Conservation (phyloP, 2,329 filamentous ascomycete species). For the Cytospora leucostoma region DNA sequence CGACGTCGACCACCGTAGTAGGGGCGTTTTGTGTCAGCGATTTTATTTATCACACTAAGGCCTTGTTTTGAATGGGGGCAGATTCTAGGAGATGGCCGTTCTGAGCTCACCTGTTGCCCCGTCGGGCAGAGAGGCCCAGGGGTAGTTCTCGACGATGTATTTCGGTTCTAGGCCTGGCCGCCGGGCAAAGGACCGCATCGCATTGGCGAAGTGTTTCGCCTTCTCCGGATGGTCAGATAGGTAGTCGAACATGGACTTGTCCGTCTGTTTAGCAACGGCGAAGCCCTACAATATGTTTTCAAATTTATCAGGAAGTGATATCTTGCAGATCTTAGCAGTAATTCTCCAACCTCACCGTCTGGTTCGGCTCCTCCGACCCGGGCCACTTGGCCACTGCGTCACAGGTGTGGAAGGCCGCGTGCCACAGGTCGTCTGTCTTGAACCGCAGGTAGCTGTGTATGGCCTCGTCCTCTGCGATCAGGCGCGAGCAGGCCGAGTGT, state of each 20-base stretch:
- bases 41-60: background rate
- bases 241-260: constrained; percentile 10
- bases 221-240: constrained; percentile 12
- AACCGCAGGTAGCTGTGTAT: constrained; percentile 3
- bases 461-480: constrained; percentile 27
- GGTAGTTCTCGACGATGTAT: constrained; percentile 6
- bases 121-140: constrained; percentile 1
- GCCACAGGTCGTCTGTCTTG: constrained; percentile 10
- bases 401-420: constrained; percentile 12
- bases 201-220: constrained; percentile 10
- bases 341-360: constrained; percentile 8
- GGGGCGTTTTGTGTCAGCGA: background rate
- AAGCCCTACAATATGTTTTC: constrained; percentile 4
- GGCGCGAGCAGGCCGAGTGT: constrained; percentile 30
- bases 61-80: background rate
- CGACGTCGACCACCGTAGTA: constrained; percentile 17
- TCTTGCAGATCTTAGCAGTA: background rate
- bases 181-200: constrained; percentile 11
- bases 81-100: background rate
- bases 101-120: background rate
- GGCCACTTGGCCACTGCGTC: constrained; percentile 14
- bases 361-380: constrained; percentile 14
- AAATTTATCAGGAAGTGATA: background rate
- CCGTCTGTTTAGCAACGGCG: constrained; percentile 4
- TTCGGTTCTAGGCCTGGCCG: constrained; percentile 14